Evolutionary conservation across 352 stramenopile species (phyloP), one percentile per base, ranked within the genome.

Genomic region (Hyaloperonospora arabidopsidis): DNA sequence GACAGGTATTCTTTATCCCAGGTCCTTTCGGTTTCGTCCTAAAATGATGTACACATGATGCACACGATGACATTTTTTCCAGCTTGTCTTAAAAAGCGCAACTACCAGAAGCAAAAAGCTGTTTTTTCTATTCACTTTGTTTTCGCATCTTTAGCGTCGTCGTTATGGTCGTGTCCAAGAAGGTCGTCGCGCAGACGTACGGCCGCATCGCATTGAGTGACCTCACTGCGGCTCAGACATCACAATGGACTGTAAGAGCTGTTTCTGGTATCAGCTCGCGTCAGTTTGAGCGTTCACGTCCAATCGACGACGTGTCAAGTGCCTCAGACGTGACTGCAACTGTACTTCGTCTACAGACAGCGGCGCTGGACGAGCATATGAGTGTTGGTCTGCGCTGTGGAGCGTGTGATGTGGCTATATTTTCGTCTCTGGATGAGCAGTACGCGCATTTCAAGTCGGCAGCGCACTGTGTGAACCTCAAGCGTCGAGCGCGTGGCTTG

Each of bases 401-500:
- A 19, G 72, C 82, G 17, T 95, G 86, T 50, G 76, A 89, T 14
- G 64, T 89, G 17, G 25, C 67, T 8, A 23, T 61, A 18, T 96
- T 96, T 45, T 63, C 59, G 6, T 81, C 79, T 38, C 61, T 94
- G 39, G 67, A 92, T n/a, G 82, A 84, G 13, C 85, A 95, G 61
- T 75, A 93, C 57, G 59, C 63, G 49, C 86, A 96, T 51, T 95
- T 92, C 50, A 93, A 93, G 63, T 89, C 70, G 7, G 62, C 89
- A 21, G 82, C 68, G 49, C 86, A 96, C 60, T 83, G 82, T 43
- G 58, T 74, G 22, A 95, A 93, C 57, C 63, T 95, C 34, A 93
- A 93, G 54, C 79, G 82, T 49, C 71, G 76, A 45, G 81, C 69
- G 15, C 75, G 76, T 17, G 81, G 82, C 0, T 59, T 79, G 7